Evolutionary conservation across 768 basidiomycete species (phyloP).

Genomic region (Xerocomellus dryophilus): DNA sequence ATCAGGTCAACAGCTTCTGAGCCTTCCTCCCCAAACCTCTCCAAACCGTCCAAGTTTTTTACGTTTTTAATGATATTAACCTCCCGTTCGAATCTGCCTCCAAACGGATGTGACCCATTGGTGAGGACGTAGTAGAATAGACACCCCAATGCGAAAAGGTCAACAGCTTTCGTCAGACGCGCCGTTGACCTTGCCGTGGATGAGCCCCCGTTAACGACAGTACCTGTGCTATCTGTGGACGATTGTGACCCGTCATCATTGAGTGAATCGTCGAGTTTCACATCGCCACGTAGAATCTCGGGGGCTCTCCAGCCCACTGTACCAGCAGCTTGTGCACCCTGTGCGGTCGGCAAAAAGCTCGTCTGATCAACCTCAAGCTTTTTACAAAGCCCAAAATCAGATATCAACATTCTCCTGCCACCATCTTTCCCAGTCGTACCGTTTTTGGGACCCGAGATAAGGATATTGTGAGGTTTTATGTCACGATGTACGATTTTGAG

Average conservation of each 20-base stretch:
- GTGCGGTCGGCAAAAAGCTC: conserved; percentile 88
- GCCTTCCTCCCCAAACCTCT: conserved; percentile 89
- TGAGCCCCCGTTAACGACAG: conserved; percentile 33
- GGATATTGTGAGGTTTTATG: conserved; percentile 98
- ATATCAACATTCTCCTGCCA: conserved; percentile 82
- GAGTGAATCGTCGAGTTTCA: conserved; percentile 79
- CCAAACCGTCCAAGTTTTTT: conserved; percentile 66
- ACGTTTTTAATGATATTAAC: conserved; percentile 86
- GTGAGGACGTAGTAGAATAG: conserved; percentile 92
- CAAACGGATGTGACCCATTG: conserved; percentile 89
- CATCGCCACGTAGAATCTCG: conserved; percentile 91
- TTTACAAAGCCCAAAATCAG: conserved; percentile 96
- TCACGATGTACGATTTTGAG: conserved; percentile 97
- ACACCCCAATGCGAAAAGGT: conserved; percentile 95
- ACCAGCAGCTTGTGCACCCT: conserved; percentile 86
- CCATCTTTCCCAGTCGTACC: conserved; percentile 40
- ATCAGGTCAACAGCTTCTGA: conserved; percentile 88
- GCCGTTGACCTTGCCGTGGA: conserved; percentile 39
- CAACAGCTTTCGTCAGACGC: conserved; percentile 89
- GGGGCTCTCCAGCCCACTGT: conserved; percentile 98
- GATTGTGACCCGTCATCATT: conserved; percentile 63
- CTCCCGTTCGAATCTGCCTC: conserved; percentile 90
- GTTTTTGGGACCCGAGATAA: conserved; percentile 71
- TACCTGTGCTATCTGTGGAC: conserved; percentile 62
- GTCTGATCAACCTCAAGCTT: conserved; percentile 95